Evolutionary conservation across 148 eudicot species (phyloP).

Genomic region (Dianthus caryophyllus): DNA sequence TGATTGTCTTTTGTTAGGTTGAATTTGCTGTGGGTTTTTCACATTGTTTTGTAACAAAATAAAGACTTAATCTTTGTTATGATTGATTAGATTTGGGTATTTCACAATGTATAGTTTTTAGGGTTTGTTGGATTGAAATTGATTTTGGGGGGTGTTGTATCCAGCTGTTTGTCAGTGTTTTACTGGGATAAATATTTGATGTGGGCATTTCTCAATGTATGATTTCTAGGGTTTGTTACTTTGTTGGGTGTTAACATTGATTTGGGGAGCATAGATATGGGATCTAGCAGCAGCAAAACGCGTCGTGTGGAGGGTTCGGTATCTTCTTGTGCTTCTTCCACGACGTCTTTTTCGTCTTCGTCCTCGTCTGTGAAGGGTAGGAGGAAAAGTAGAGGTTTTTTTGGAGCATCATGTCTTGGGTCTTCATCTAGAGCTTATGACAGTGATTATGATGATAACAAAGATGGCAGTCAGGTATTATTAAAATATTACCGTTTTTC

Average conservation of each 20-base stretch:
- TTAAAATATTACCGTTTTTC: neutral
- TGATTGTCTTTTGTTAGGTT: neutral
- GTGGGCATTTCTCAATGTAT: slow-evolving; percentile 9
- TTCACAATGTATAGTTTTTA: slow-evolving; percentile 13
- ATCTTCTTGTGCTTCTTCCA: slow-evolving; percentile 24
- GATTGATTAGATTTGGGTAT: neutral
- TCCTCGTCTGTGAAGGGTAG: slow-evolving; percentile 27
- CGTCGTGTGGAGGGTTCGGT: slow-evolving; percentile 26
- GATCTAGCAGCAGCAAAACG: slow-evolving; percentile 62
- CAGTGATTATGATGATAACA: slow-evolving; percentile 35
- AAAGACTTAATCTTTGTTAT: neutral
- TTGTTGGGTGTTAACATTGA: neutral
- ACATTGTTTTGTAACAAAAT: neutral
- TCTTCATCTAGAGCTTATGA: slow-evolving; percentile 38
- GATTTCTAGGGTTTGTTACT: slow-evolving; percentile 26
- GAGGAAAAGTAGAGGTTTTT: slow-evolving; percentile 31
- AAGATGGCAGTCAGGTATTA: slow-evolving; percentile 14
- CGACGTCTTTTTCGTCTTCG: slow-evolving; percentile 35
- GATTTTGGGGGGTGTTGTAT: too few relatives aligned
- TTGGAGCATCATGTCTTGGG: slow-evolving; percentile 55
- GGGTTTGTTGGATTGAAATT: slow-evolving; percentile 21
- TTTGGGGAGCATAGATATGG: slow-evolving; percentile 35
- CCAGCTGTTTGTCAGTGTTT: too few relatives aligned
- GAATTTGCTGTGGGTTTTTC: neutral
- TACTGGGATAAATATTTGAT: neutral